phyloP scores from a whole-genome alignment of 371 early-diverging fungal species.

The Mortierella sp. region DNA sequence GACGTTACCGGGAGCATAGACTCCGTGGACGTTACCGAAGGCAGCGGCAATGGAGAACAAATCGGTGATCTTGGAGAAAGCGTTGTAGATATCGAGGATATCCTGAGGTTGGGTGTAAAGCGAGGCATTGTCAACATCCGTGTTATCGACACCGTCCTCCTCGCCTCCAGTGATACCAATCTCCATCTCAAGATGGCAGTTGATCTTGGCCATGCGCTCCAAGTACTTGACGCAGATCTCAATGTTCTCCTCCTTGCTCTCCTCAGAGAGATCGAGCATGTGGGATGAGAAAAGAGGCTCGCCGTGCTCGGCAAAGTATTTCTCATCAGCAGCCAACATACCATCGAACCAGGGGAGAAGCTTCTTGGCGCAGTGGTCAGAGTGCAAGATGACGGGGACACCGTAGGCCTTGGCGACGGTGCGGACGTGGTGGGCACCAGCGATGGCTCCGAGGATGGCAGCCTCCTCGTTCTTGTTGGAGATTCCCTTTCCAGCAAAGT shows the following conservation, averaged over 20 bases:
- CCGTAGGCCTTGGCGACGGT: constrained; percentile 90
- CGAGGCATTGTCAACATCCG: constrained; percentile 85
- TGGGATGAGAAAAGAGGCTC: constrained; percentile 96
- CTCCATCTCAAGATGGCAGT: constrained; percentile 92
- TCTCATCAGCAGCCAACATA: constrained; percentile 92
- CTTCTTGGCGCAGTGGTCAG: constrained; percentile 96
- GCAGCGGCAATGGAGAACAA: constrained; percentile 94
- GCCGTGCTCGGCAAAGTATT: constrained; percentile 88
- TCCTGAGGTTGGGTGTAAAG: constrained; percentile 95
- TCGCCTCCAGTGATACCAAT: constrained; percentile 97
- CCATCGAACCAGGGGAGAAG: constrained; percentile 95
- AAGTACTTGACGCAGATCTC: constrained; percentile 88
- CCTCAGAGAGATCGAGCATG: constrained; percentile 95
- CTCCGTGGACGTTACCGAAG: constrained; percentile 94
- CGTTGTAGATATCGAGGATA: constrained; percentile 90
- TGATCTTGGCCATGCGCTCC: constrained; percentile 88
- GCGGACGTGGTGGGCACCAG: constrained; percentile 92
- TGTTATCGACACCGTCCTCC: constrained; percentile 96
- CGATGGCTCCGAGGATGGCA: constrained; percentile 88
- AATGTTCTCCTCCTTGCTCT: constrained; percentile 92
- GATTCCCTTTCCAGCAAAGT: constrained; percentile 91
- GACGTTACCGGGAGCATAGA: constrained; percentile 94
- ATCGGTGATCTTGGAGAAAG: constrained; percentile 80
- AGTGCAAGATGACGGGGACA: constrained; percentile 89
- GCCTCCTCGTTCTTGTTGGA: constrained; percentile 89